A percentile compares a stretch with the other conserved stretches of the same genome.
These are phyloP conservation scores for Rehmannia glutinosa DNA, from an alignment of 257 asterid genomes.

Conservation along the genomic window DNA sequence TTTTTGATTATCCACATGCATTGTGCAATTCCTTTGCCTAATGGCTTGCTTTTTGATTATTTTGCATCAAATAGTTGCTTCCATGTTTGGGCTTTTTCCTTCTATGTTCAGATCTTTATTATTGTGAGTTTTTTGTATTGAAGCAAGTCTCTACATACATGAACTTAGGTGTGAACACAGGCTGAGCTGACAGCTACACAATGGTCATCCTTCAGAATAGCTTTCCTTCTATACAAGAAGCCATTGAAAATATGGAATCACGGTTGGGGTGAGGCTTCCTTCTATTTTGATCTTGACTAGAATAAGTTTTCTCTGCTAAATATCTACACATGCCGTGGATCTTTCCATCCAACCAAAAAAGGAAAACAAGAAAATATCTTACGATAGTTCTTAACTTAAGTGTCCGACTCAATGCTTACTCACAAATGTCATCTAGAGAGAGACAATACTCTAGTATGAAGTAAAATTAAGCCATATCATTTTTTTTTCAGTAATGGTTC, in stretches of 20 bases:
- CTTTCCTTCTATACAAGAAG: constrained; percentile 50
- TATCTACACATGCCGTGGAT: not conserved
- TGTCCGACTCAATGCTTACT: not conserved
- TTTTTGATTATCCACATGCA: too few species aligned
- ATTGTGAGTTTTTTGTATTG: constrained; percentile 7
- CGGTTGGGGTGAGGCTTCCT: constrained; percentile 23
- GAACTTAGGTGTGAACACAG: constrained; percentile 31
- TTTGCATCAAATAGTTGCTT: constrained; percentile 8
- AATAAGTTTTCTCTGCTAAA: not conserved
- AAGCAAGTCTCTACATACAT: constrained; percentile 5
- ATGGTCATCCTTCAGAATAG: constrained; percentile 54
- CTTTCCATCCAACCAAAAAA: not conserved
- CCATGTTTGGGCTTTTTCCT: constrained; percentile 1
- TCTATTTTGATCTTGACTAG: not conserved
- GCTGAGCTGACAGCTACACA: constrained; percentile 51
- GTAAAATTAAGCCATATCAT: not conserved
- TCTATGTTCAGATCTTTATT: not conserved
- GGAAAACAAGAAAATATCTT: not conserved
- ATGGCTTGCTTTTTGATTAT: too few species aligned
- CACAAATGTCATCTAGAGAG: not conserved
- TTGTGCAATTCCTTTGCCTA: too few species aligned
- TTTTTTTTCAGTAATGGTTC: not conserved
- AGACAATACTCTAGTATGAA: not conserved
- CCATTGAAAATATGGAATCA: constrained; percentile 36
- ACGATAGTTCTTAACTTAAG: not conserved